A percentile compares a stretch with the other conserved stretches of the same genome.
Conservation (phyloP, 305 asterid genomes). For the Caryopteris hybrid region DNA sequence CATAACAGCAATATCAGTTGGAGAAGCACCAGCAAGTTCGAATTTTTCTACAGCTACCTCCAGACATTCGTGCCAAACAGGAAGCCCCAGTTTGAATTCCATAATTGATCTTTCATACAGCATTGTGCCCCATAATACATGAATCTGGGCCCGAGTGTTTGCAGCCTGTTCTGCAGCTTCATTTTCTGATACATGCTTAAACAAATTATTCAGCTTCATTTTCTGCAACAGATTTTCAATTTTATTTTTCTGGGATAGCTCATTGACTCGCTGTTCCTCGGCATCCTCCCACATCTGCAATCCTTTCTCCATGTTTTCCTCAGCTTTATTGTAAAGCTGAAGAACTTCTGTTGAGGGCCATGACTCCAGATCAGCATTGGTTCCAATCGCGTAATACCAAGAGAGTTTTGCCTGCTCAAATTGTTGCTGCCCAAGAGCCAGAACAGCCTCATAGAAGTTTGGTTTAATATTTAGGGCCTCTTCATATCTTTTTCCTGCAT, state of each 20-base stretch:
- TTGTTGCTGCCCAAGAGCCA: constrained; percentile 78
- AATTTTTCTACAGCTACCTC: constrained; percentile 83
- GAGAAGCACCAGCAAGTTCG: constrained; percentile 85
- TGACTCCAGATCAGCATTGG: constrained; percentile 49
- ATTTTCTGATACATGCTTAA: constrained; percentile 44
- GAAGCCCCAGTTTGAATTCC: constrained; percentile 82
- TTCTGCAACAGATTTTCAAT: constrained; percentile 31
- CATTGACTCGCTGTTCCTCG: constrained; percentile 38
- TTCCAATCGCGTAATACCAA: constrained; percentile 67
- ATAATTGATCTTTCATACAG: constrained; percentile 82
- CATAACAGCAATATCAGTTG: constrained; percentile 87
- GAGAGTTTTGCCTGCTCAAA: constrained; percentile 89
- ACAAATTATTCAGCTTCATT: constrained; percentile 44
- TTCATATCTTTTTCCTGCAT: constrained; percentile 69
- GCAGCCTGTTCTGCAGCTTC: constrained; percentile 70
- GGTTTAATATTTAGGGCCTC: constrained; percentile 70
- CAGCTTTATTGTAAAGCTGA: constrained; percentile 73
- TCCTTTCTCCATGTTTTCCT: constrained; percentile 81
- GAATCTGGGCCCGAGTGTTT: constrained; percentile 62
- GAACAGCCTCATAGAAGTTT: constrained; percentile 65
- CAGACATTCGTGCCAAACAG: constrained; percentile 85
- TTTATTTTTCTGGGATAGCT: constrained; percentile 36
- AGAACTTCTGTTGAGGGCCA: constrained; percentile 65
- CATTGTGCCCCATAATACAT: constrained; percentile 84
- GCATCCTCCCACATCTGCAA: constrained; percentile 80